Conservation (phyloP, 495 filamentous ascomycete species). For the Penicillium daleae region DNA sequence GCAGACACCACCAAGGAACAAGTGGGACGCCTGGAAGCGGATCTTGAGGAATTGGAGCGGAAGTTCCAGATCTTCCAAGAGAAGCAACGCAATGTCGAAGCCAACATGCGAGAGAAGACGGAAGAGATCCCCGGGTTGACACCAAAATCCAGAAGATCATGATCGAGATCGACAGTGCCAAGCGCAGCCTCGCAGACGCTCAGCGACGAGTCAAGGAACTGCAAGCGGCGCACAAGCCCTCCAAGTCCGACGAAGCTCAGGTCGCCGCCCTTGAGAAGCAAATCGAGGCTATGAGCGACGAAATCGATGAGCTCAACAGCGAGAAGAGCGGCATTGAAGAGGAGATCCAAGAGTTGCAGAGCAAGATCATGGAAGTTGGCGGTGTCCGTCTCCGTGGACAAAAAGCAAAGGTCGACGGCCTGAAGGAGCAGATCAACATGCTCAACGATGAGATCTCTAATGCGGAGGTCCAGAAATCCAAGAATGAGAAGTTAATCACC, state of each 20-base stretch:
- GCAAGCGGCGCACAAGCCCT: slow-evolving; percentile 73
- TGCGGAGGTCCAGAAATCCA: slow-evolving; percentile 81
- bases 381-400: slow-evolving; percentile 89
- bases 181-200: slow-evolving; percentile 81
- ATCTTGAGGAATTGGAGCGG: slow-evolving; percentile 82
- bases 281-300: slow-evolving; percentile 71
- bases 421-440: slow-evolving; percentile 82
- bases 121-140: slow-evolving; percentile 83
- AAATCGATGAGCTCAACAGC: slow-evolving; percentile 76
- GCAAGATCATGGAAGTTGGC: slow-evolving; percentile 97
- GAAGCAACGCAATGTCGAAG: slow-evolving; percentile 75
- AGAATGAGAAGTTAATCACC: slow-evolving; percentile 86
- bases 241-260: slow-evolving; percentile 74
- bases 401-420: slow-evolving; percentile 89
- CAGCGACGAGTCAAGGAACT: slow-evolving; percentile 84
- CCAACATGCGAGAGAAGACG: slow-evolving; percentile 69
- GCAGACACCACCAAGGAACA: slow-evolving; percentile 84
- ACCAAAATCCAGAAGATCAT: slow-evolving; percentile 90
- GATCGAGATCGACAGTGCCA: slow-evolving; percentile 85
- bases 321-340: slow-evolving; percentile 86
- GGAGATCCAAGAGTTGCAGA: slow-evolving; percentile 87
- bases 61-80: slow-evolving; percentile 80
- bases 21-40: slow-evolving; percentile 80
- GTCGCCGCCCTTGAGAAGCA: slow-evolving; percentile 73
- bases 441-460: slow-evolving; percentile 79